Conservation (phyloP, 75 land plant genomes). For the Cryptomeria japonica region DNA sequence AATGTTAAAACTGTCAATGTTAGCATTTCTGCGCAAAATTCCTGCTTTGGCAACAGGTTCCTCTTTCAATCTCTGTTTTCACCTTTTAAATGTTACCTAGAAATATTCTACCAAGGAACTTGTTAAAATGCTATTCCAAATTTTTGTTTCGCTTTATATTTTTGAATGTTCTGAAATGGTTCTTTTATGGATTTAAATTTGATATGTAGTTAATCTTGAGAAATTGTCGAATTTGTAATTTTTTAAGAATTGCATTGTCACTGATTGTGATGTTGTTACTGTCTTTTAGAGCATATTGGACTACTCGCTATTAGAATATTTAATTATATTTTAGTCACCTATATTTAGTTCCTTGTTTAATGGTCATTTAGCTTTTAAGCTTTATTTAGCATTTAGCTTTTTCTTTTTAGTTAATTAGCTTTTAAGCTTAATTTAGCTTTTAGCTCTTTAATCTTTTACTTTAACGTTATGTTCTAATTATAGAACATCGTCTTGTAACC, state of each 20-base stretch:
- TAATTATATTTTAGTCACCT: no score
- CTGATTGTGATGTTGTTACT: not conserved
- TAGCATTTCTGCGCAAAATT: constrained; percentile 81
- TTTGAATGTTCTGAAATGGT: not conserved
- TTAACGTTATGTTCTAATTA: no score
- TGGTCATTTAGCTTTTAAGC: no score
- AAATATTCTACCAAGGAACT: not conserved
- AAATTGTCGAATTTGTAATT: not conserved
- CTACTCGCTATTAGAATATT: no score
- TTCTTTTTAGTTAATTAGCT: no score
- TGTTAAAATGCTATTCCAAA: not conserved
- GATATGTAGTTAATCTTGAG: not conserved
- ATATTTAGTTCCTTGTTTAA: no score
- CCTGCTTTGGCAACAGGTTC: constrained; percentile 97
- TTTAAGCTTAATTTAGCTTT: no score
- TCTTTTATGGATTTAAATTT: not conserved
- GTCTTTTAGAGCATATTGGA: not conserved
- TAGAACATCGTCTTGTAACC: no score
- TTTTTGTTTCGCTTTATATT: not conserved
- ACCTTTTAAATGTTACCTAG: not conserved
- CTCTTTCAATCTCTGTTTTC: constrained; percentile 1
- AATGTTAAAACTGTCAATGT: constrained; percentile 77
- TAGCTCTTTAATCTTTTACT: no score
- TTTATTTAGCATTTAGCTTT: no score
- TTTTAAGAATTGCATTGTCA: not conserved